These are phyloP conservation scores for Trichoderma arundinaceum DNA, from an alignment of 2,329 filamentous ascomycete species.

Conservation along the genomic window DNA sequence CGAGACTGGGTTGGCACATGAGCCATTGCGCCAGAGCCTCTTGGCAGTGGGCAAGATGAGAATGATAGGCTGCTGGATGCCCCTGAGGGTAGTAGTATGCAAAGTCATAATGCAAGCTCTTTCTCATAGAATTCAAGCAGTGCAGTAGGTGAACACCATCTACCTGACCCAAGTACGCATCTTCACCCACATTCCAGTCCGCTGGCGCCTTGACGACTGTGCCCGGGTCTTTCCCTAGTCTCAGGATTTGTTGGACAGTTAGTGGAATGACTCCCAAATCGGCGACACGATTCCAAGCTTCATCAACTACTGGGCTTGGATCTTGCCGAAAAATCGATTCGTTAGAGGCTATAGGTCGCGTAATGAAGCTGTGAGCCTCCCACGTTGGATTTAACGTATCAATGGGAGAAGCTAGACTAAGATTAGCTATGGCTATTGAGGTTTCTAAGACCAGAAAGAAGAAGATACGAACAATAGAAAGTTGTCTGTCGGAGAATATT, in stretches of 20 bases:
- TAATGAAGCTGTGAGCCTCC: not conserved
- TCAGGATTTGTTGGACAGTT: conserved; percentile 16
- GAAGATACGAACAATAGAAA: too few species aligned
- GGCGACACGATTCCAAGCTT: conserved; percentile 14
- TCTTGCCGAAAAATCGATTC: conserved; percentile 22
- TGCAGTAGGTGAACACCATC: conserved; percentile 28
- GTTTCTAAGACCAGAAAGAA: too few species aligned
- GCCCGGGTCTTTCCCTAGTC: conserved; percentile 22
- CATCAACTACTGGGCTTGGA: conserved; percentile 21
- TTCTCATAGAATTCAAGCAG: too few species aligned
- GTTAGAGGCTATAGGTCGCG: conserved; percentile 7
- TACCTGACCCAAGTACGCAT: conserved; percentile 26
- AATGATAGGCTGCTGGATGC: too few species aligned
- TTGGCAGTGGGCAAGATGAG: too few species aligned
- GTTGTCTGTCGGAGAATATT: too few species aligned
- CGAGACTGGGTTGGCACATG: too few species aligned
- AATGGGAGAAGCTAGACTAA: not conserved
- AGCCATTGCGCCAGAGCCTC: too few species aligned
- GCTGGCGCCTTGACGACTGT: conserved; percentile 19
- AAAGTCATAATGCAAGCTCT: too few species aligned
- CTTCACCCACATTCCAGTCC: conserved; percentile 23
- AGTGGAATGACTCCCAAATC: conserved; percentile 25
- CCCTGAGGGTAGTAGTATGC: too few species aligned
- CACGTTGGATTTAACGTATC: not conserved
- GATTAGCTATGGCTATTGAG: too few species aligned